Conservation (phyloP, 2,329 filamentous ascomycete species). For the Fonsecaea multimorphosa region DNA sequence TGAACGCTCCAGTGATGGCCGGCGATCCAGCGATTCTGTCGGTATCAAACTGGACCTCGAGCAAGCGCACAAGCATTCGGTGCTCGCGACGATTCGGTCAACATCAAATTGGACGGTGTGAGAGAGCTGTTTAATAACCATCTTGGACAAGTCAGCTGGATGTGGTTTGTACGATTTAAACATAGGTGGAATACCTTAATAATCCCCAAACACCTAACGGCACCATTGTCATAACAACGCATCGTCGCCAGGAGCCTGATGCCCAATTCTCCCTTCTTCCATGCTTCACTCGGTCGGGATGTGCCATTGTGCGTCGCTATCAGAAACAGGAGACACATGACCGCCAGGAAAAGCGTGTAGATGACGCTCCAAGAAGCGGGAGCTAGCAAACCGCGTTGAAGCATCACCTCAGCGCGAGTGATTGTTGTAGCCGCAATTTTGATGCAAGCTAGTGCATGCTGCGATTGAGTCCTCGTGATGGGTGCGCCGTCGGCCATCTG, state of each 20-base stretch:
- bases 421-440: conserved; percentile 36
- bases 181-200: conserved; percentile 20
- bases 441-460: conserved; percentile 36
- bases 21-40: conserved; percentile 16
- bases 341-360: conserved; percentile 37
- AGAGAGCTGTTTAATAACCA: conserved; percentile 34
- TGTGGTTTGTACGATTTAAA: too few relatives aligned
- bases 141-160: conserved; percentile 17
- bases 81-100: conserved; percentile 32
- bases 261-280: conserved; percentile 33
- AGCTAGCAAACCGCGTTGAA: conserved; percentile 27
- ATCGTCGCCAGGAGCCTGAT: conserved; percentile 33
- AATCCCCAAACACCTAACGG: conserved; percentile 28
- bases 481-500: conserved; percentile 69
- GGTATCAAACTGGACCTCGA: conserved; percentile 9
- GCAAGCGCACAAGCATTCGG: conserved; percentile 27
- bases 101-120: conserved; percentile 39
- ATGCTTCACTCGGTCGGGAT: conserved; percentile 37
- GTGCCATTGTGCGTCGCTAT: conserved; percentile 37
- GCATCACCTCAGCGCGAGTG: conserved; percentile 28
- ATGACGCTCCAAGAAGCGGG: conserved; percentile 32
- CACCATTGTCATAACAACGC: conserved; percentile 32
- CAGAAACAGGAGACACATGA: conserved; percentile 36
- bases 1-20: conserved; percentile 13
- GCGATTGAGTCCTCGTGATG: conserved; percentile 65